Base-by-base conservation (phyloP, 2,329 filamentous ascomycete species). In the Pseudogymnoascus sp. region DNA sequence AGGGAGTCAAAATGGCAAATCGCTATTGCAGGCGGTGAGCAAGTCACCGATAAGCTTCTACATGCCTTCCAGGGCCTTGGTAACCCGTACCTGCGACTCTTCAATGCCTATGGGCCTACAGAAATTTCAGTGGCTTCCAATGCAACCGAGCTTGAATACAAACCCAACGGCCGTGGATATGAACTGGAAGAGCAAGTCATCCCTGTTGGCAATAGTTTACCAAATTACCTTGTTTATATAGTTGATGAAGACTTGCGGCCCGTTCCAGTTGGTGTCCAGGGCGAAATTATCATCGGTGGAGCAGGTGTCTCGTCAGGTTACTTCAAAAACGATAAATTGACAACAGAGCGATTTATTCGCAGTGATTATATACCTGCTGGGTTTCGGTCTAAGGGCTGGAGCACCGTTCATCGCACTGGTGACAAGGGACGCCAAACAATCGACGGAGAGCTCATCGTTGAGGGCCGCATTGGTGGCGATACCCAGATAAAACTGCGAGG, bases 271-370 rank as follows among this genome's bases (percentile, higher is more conserved):
- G 76, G 76, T 0, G 62, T 74, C 1, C 64, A 70, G 0, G 78
- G 78, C 2, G 76, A 79, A 62, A 68, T 79, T 4, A 69, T 39
- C 22, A 69, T 79, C 22, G 73, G 66, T 14, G 75, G 75, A 1
- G 62, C 66, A 2, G 72, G 71, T 6, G 68, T 75, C 3, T 66
- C 67, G 1, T 25, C 59, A 6, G 72, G 73, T 2, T 76, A 76
- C 54, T 41, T 73, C 0, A 65, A 69, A 14, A 61, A 66, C 5
- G 57, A 63, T 1, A 66, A 68, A 4, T 50, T 63, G 6, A 62
- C 57, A 20, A 30, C 14, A 20, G 22, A 57, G 16, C n/a, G 16
- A 28, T 57, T 28, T 57, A 20, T 57, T 16, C 20, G 14, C 20
- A 20, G 16, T 57, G 16, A 57, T 14, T 30, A 30, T 57, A 30